These are phyloP conservation scores for Colletotrichum lupini DNA, from an alignment of 2,329 filamentous ascomycete genomes.

Conservation along the genomic window DNA sequence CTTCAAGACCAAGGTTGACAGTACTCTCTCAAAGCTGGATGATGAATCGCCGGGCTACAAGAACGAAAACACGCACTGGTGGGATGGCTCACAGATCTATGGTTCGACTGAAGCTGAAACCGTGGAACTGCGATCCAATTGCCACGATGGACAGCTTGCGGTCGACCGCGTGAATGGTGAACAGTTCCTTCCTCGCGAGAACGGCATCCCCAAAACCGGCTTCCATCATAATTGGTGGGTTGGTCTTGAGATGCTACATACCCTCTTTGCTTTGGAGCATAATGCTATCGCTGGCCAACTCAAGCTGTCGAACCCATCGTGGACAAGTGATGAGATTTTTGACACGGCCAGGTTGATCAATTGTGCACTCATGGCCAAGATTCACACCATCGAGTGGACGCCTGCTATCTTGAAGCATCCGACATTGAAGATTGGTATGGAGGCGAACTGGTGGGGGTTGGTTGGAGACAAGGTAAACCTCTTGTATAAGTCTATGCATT, in stretches of 20 bases:
- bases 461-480: conserved; percentile 50
- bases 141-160: not conserved
- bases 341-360: conserved; percentile 57
- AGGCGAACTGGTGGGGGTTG: conserved; percentile 58
- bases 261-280: conserved; percentile 58
- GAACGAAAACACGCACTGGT: conserved; percentile 57
- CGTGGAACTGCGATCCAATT: conserved; percentile 45
- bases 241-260: conserved; percentile 58
- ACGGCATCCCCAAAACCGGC: conserved; percentile 52
- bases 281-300: conserved; percentile 55
- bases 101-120: conserved; percentile 52
- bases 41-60: conserved; percentile 51
- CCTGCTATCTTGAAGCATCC: conserved; percentile 58
- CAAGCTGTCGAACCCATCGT: conserved; percentile 47
- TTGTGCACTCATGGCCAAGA: conserved; percentile 60
- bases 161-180: conserved; percentile 35
- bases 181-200: conserved; percentile 52
- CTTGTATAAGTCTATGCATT: no score
- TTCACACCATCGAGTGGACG: conserved; percentile 61
- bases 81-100: conserved; percentile 60
- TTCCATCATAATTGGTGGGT: conserved; percentile 59
- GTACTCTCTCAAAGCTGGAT: conserved; percentile 48
- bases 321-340: conserved; percentile 53
- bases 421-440: conserved; percentile 54
- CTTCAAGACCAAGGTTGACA: conserved; percentile 47